A percentile compares a stretch with the other conserved stretches of the same genome.
phyloP scores from a whole-genome alignment of 2,329 filamentous ascomycete genomes.

The Aspergillus sp. region DNA sequence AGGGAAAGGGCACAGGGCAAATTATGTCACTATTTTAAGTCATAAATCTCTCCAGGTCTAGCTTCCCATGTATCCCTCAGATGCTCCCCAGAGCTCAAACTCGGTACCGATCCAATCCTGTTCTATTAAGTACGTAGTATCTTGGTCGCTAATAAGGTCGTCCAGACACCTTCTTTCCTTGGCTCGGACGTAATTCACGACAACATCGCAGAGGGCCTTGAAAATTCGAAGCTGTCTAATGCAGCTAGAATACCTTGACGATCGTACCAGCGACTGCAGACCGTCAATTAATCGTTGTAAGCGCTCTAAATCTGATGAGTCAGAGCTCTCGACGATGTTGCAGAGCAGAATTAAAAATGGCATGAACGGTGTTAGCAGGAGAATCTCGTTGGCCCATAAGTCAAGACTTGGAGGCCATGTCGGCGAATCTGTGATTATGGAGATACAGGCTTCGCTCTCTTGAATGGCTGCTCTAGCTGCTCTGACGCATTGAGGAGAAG shows the following conservation, averaged over 20 bases:
- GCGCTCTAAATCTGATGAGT: constrained; percentile 6
- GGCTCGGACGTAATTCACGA: too few relatives aligned
- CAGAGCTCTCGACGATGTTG: constrained; percentile 11
- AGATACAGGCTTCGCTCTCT: constrained; percentile 9
- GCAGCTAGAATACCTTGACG: not conserved
- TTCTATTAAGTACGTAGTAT: too few relatives aligned
- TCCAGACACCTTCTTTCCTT: too few relatives aligned
- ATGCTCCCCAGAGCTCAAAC: too few relatives aligned
- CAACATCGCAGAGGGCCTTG: constrained; percentile 13
- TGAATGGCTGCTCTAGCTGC: constrained; percentile 9
- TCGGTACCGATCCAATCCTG: too few relatives aligned
- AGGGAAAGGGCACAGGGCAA: too few relatives aligned
- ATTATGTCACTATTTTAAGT: too few relatives aligned
- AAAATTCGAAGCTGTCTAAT: constrained; percentile 12
- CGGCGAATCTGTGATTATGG: not conserved
- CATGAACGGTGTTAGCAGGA: constrained; percentile 12
- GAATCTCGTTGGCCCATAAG: constrained; percentile 1
- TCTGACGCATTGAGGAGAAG: constrained; percentile 8
- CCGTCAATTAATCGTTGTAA: constrained; percentile 11
- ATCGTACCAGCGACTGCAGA: constrained; percentile 1
- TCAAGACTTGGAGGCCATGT: not conserved
- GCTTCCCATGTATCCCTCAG: too few relatives aligned
- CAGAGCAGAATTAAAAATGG: constrained; percentile 17
- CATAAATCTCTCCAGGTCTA: too few relatives aligned
- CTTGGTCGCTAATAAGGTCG: too few relatives aligned